These are phyloP conservation scores for Mikania micrantha DNA, from an alignment of 129 eudicot genomes.

Conservation along the genomic window DNA sequence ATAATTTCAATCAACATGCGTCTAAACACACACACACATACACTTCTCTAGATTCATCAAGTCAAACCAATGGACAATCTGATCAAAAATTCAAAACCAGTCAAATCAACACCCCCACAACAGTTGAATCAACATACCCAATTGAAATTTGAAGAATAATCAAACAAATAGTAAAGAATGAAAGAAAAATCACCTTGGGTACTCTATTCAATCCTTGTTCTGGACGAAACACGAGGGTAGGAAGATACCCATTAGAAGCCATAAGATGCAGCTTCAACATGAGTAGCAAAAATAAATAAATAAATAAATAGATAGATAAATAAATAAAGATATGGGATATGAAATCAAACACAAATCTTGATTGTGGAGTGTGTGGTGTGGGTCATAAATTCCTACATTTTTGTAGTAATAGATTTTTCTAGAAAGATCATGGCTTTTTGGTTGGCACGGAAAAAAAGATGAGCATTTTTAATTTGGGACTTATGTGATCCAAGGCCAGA, in stretches of 20 bases:
- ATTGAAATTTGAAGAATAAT: not conserved
- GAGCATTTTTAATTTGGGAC: not conserved
- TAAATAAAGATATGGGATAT: not conserved
- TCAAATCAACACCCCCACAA: not conserved
- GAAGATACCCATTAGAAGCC: slow-evolving; percentile 67
- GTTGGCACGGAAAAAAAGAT: slow-evolving; percentile 23
- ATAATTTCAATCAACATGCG: no score
- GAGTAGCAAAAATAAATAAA: not conserved
- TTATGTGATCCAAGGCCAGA: slow-evolving; percentile 23
- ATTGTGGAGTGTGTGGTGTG: slow-evolving; percentile 22
- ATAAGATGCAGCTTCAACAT: slow-evolving; percentile 44
- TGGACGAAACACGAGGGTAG: slow-evolving; percentile 37
- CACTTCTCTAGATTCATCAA: not conserved
- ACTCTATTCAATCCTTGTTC: slow-evolving; percentile 32
- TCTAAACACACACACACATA: no score
- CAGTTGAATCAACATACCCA: not conserved
- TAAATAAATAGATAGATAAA: no score
- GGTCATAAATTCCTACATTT: slow-evolving; percentile 15
- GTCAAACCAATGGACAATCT: not conserved
- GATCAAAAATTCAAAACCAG: not conserved
- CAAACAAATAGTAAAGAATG: not conserved
- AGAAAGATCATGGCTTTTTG: slow-evolving; percentile 17
- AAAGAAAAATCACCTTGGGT: slow-evolving; percentile 36
- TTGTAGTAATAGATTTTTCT: slow-evolving; percentile 14
- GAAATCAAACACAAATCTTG: slow-evolving; percentile 18